phyloP scores from a whole-genome alignment of 2,329 filamentous ascomycete species.

The Penicillium sp. region DNA sequence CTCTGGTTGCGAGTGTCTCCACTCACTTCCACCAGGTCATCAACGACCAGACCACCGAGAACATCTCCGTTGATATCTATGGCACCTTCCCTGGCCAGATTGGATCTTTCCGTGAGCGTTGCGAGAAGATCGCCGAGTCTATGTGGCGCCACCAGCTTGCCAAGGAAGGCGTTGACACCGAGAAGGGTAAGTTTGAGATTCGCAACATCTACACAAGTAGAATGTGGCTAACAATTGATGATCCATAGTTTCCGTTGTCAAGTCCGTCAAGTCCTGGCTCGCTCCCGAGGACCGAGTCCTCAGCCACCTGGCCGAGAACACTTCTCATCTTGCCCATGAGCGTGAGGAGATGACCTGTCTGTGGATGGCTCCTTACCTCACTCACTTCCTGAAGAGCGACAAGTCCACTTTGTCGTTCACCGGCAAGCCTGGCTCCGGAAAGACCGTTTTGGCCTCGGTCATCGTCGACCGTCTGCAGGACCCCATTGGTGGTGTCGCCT shows the following conservation, averaged over 20 bases:
- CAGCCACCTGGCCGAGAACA: constrained; percentile 48
- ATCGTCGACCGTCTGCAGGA: constrained; percentile 46
- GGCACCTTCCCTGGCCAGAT: constrained; percentile 43
- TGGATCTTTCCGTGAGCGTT: constrained; percentile 40
- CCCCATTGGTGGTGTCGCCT: constrained; percentile 39
- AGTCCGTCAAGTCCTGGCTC: constrained; percentile 44
- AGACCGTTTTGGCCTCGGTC: constrained; percentile 44
- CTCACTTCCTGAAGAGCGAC: constrained; percentile 53
- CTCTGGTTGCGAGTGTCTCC: constrained; percentile 35
- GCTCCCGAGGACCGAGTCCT: constrained; percentile 53
- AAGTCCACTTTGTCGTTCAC: constrained; percentile 52
- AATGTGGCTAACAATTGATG: neutral
- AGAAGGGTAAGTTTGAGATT: constrained; percentile 32
- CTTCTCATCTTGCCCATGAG: constrained; percentile 44
- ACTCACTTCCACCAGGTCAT: constrained; percentile 43
- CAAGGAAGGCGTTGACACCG: constrained; percentile 35
- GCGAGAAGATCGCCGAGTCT: constrained; percentile 39
- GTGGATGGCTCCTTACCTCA: constrained; percentile 56
- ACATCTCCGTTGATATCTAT: constrained; percentile 43
- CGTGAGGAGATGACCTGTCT: constrained; percentile 59
- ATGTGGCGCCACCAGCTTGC: constrained; percentile 48
- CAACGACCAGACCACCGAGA: constrained; percentile 25
- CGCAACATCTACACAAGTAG: no score
- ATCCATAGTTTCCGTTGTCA: constrained; percentile 33
- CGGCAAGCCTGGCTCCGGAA: constrained; percentile 44